Percentiles rank a stretch among this genome's conserved stretches.
phyloP scores from a whole-genome alignment of 257 asterid species.

The Przewalskia tangutica region DNA sequence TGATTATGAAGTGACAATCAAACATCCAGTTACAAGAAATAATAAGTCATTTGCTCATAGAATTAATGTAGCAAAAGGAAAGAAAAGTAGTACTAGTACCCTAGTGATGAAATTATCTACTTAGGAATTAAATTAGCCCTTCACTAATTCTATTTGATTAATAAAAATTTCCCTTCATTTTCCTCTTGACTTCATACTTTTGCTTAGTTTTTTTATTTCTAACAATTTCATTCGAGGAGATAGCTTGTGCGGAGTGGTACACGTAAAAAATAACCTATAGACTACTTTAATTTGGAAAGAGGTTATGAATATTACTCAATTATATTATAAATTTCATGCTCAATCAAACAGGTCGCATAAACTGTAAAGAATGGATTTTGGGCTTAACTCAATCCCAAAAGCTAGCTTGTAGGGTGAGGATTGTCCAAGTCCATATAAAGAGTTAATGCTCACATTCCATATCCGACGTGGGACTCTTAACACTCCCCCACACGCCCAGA shows the following conservation, averaged over 20 bases:
- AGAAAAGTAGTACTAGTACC: background rate
- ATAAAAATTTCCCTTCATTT: background rate
- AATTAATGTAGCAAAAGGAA: background rate
- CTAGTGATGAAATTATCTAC: background rate
- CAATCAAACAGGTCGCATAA: too few relatives aligned
- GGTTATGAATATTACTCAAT: background rate
- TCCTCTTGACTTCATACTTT: background rate
- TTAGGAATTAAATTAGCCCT: background rate
- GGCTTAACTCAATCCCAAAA: too few relatives aligned
- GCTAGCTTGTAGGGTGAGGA: too few relatives aligned
- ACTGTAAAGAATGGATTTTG: too few relatives aligned
- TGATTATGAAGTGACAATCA: slow-evolving; percentile 15
- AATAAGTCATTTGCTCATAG: background rate
- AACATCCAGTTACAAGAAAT: background rate
- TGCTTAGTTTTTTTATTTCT: background rate
- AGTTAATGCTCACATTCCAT: too few relatives aligned
- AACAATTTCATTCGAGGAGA: background rate
- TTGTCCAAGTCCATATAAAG: too few relatives aligned
- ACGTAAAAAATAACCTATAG: background rate
- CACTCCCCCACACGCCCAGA: too few relatives aligned
- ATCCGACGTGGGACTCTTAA: too few relatives aligned
- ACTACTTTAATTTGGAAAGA: background rate
- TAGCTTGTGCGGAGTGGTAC: background rate
- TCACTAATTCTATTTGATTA: background rate
- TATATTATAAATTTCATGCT: too few relatives aligned